Evolutionary conservation across 2,329 filamentous ascomycete genomes (phyloP).

Genomic region (Cryphonectria parasitica): DNA sequence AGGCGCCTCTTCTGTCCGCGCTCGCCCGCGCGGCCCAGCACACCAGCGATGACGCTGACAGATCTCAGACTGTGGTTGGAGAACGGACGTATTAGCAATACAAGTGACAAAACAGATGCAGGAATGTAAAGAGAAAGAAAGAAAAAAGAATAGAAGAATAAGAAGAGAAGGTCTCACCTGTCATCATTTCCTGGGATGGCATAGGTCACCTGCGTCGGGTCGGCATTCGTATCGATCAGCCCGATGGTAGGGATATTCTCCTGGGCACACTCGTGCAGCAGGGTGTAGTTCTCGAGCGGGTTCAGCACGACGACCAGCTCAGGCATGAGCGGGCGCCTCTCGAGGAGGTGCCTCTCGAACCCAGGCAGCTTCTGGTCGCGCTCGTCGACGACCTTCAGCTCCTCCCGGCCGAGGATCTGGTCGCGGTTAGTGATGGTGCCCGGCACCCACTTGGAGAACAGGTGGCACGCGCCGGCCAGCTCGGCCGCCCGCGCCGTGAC

Average conservation of each 20-base stretch:
- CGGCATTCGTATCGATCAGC: conserved; percentile 89
- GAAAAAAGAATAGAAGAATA: too few species aligned
- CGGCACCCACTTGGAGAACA: conserved; percentile 92
- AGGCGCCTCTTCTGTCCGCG: conserved; percentile 72
- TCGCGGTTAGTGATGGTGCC: conserved; percentile 92
- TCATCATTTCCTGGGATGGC: conserved; percentile 97
- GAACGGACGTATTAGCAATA: conserved; percentile 33
- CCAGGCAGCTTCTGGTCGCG: conserved; percentile 63
- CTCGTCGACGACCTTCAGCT: conserved; percentile 76
- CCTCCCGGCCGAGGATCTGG: conserved; percentile 75
- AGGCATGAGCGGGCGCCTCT: conserved; percentile 72
- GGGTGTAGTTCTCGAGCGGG: conserved; percentile 85
- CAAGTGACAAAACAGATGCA: neutral
- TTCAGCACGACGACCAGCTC: conserved; percentile 94
- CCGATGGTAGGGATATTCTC: conserved; percentile 93
- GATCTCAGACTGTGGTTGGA: conserved; percentile 69
- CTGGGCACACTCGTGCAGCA: conserved; percentile 88
- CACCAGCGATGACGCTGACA: conserved; percentile 79
- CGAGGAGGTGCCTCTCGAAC: conserved; percentile 67
- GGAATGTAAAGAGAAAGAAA: neutral
- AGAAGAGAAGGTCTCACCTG: conserved; percentile 58
- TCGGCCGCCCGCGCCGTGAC: conserved; percentile 81
- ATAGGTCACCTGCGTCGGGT: conserved; percentile 94
- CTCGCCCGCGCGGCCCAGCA: conserved; percentile 83
- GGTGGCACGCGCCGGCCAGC: conserved; percentile 77